Percentiles rank a stretch among this genome's conserved stretches.
These are phyloP conservation scores for Fusarium neocosmosporiellum DNA, from an alignment of 2,329 filamentous ascomycete genomes.

Conservation along the genomic window DNA sequence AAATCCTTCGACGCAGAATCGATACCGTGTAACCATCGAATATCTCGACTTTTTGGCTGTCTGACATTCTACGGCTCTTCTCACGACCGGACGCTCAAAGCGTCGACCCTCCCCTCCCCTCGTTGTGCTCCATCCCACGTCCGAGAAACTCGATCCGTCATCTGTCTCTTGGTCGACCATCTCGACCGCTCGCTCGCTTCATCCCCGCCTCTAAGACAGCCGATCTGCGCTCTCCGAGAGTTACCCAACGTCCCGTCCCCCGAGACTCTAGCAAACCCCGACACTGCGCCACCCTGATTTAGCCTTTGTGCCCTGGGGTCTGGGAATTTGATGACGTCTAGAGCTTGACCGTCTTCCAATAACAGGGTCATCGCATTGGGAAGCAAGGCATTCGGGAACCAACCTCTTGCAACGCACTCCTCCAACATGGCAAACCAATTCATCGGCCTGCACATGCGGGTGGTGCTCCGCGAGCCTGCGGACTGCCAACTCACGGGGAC, in stretches of 20 bases:
- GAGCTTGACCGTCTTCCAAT: slow-evolving; percentile 25
- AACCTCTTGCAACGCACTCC: neutral
- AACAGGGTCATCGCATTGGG: slow-evolving; percentile 20
- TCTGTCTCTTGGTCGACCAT: slow-evolving; percentile 17
- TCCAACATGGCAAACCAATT: slow-evolving; percentile 69
- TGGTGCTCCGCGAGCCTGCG: slow-evolving; percentile 75
- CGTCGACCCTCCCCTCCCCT: slow-evolving; percentile 26
- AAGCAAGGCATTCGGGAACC: neutral
- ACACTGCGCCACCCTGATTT: slow-evolving; percentile 10
- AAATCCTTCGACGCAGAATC: neutral
- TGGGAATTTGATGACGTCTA: slow-evolving; percentile 37
- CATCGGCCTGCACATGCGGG: slow-evolving; percentile 79
- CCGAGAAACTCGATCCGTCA: slow-evolving; percentile 25
- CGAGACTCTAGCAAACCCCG: neutral
- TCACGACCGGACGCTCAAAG: slow-evolving; percentile 7
- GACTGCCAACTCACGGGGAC: slow-evolving; percentile 75
- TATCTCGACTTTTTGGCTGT: neutral
- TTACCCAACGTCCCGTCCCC: neutral
- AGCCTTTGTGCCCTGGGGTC: slow-evolving; percentile 2
- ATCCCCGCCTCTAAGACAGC: neutral
- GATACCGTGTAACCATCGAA: neutral
- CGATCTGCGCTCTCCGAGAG: neutral
- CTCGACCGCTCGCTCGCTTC: slow-evolving; percentile 14
- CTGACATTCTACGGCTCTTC: slow-evolving; percentile 6
- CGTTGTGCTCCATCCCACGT: slow-evolving; percentile 29